A percentile compares a stretch with the other conserved stretches of the same genome.
phyloP scores from a whole-genome alignment of 495 filamentous ascomycete species.

The Collariella sp. region DNA sequence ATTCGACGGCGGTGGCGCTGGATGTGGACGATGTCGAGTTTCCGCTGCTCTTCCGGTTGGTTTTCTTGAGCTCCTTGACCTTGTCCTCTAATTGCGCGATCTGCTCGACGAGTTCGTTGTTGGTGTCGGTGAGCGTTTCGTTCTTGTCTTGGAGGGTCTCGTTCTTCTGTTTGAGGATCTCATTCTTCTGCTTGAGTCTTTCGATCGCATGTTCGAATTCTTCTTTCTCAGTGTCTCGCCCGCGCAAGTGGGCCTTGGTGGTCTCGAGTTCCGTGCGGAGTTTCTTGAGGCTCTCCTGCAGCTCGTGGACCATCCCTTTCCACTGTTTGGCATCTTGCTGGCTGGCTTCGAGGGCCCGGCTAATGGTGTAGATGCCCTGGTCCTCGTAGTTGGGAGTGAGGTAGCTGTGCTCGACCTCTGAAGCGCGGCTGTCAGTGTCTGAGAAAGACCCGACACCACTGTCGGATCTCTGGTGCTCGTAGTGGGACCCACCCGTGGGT shows the following conservation, averaged over 20 bases:
- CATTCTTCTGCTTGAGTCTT: too few species aligned
- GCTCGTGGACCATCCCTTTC: constrained; percentile 19
- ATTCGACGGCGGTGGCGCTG: constrained; percentile 18
- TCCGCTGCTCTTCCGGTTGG: constrained; percentile 38
- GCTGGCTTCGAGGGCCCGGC: constrained; percentile 11
- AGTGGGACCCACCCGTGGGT: constrained; percentile 23
- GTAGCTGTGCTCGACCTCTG: constrained; percentile 22
- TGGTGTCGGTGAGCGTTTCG: constrained; percentile 73
- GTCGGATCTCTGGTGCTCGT: constrained; percentile 29
- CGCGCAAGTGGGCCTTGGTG: constrained; percentile 67
- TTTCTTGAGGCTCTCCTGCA: constrained; percentile 45
- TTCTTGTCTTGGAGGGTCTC: constrained; percentile 32
- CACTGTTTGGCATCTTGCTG: constrained; percentile 15
- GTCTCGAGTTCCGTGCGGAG: constrained; percentile 51
- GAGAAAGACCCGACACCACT: constrained; percentile 32
- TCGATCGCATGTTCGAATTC: constrained; percentile 31
- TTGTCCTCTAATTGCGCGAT: constrained; percentile 71
- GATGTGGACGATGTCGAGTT: constrained; percentile 14
- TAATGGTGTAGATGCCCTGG: constrained; percentile 19
- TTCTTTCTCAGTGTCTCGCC: constrained; percentile 78
- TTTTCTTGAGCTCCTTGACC: constrained; percentile 70
- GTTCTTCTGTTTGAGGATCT: constrained; percentile 32
- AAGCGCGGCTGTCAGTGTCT: constrained; percentile 24
- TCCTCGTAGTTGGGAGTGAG: constrained; percentile 19
- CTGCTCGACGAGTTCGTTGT: constrained; percentile 78